Percentiles rank a stretch among this genome's conserved stretches.
Evolutionary conservation across 805 yeast species (phyloP).

Genomic region (Cyberlindnera veronae): DNA sequence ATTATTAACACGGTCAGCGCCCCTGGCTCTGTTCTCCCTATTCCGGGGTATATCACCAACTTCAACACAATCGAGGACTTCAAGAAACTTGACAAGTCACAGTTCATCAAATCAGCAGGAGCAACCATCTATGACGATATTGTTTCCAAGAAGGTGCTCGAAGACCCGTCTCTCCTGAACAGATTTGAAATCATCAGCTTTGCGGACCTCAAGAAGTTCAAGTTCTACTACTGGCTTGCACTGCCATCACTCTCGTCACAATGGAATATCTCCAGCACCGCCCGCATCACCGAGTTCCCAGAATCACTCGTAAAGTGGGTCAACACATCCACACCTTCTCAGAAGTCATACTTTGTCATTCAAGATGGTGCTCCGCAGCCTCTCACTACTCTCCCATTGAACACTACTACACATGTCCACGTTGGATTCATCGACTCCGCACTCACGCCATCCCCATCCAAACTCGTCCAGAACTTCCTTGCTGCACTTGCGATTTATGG

Average conservation of each 20-base stretch:
- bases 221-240: conserved; percentile 86
- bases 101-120: conserved; percentile 45
- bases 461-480: conserved; percentile 57
- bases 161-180: conserved; percentile 39
- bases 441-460: conserved; percentile 40
- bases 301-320: conserved; percentile 15
- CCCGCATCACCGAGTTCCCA: conserved; percentile 11
- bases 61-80: conserved; percentile 87
- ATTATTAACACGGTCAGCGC: conserved; percentile 16
- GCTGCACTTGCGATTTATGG: conserved; percentile 41
- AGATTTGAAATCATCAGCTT: conserved; percentile 58
- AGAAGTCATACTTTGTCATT: conserved; percentile 30
- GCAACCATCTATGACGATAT: conserved; percentile 29
- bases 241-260: conserved; percentile 60
- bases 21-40: conserved; percentile 17
- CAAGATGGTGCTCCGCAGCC: conserved; percentile 17
- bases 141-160: conserved; percentile 31
- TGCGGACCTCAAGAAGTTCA: conserved; percentile 87
- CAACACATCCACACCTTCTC: conserved; percentile 11
- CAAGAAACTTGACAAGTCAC: conserved; percentile 60
- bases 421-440: conserved; percentile 41
- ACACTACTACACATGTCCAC: conserved; percentile 12
- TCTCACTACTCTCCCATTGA: conserved; percentile 17
- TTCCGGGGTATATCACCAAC: conserved; percentile 48
- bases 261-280: conserved; percentile 37